A percentile compares a stretch with the other conserved stretches of the same genome.
These are phyloP conservation scores for Pseudogymnoascus pannorum DNA, from an alignment of 2,329 filamentous ascomycete species.

Conservation along the genomic window DNA sequence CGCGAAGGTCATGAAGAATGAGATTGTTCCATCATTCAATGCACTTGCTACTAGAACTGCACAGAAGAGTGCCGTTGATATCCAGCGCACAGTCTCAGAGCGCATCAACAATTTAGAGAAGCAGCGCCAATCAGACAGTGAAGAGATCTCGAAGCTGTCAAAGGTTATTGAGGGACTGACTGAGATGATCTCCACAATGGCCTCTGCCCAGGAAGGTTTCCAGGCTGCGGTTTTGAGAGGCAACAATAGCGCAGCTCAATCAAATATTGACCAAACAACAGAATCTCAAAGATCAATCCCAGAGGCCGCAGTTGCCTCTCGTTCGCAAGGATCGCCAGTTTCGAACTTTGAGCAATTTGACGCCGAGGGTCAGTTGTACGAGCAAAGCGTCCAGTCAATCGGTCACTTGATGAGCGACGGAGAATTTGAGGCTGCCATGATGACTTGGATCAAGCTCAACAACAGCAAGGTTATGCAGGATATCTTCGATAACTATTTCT, in stretches of 20 bases:
- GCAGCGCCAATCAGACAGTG: conserved; percentile 30
- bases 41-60: conserved; percentile 58
- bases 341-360: not conserved
- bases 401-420: conserved; percentile 46
- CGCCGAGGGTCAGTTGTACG: not conserved
- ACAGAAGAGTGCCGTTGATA: conserved; percentile 59
- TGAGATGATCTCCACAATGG: conserved; percentile 64
- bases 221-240: conserved; percentile 55
- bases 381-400: conserved; percentile 4
- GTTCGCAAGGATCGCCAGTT: not conserved
- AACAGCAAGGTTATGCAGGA: conserved; percentile 38
- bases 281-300: not conserved
- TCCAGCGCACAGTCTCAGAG: conserved; percentile 50
- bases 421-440: conserved; percentile 54
- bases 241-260: conserved; percentile 36
- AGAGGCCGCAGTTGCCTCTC: not conserved
- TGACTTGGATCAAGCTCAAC: conserved; percentile 48
- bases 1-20: conserved; percentile 49
- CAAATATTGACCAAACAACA: conserved; percentile 29
- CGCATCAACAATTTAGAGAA: conserved; percentile 14
- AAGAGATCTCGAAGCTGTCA: conserved; percentile 68
- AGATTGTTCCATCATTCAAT: conserved; percentile 59
- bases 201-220: conserved; percentile 58
- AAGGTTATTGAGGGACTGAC: conserved; percentile 58
- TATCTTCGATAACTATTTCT: conserved; percentile 51